phyloP scores from a whole-genome alignment of 2,329 filamentous ascomycete species.

The Harringtonia lauricola region DNA sequence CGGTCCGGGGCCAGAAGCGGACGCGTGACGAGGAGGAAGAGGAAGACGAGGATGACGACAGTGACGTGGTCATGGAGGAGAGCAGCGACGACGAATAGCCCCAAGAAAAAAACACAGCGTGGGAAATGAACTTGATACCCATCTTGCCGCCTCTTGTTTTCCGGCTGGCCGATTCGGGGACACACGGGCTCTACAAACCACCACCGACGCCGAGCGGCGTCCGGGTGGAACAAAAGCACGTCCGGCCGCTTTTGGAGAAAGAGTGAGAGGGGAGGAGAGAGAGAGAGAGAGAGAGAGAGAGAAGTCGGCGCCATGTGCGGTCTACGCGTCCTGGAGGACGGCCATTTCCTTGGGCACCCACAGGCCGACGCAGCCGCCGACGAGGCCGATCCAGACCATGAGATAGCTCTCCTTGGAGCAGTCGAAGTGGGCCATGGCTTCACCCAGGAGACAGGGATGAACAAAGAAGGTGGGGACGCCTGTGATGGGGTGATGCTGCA shows the following conservation, averaged over 20 bases:
- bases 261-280: too few species aligned
- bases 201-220: too few species aligned
- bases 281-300: not conserved
- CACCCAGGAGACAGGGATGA: conserved; percentile 82
- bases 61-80: conserved; percentile 56
- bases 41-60: conserved; percentile 51
- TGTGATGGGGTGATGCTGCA: conserved; percentile 70
- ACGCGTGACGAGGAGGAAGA: conserved; percentile 57
- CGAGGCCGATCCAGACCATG: conserved; percentile 78
- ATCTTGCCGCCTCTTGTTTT: too few species aligned
- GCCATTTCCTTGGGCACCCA: conserved; percentile 64
- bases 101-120: not conserved
- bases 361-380: conserved; percentile 71
- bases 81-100: conserved; percentile 58
- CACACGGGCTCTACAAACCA: too few species aligned
- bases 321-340: conserved; percentile 10
- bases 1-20: conserved; percentile 57
- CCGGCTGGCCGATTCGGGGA: too few species aligned
- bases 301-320: too few species aligned
- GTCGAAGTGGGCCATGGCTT: conserved; percentile 60
- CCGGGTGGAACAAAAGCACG: too few species aligned
- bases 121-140: not conserved
- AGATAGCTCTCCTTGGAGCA: conserved; percentile 61
- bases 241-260: too few species aligned
- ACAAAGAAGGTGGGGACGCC: conserved; percentile 77